Conservation (phyloP, 1,284 basidiomycete genomes). For the Erythrobasidium hasegawianum region DNA sequence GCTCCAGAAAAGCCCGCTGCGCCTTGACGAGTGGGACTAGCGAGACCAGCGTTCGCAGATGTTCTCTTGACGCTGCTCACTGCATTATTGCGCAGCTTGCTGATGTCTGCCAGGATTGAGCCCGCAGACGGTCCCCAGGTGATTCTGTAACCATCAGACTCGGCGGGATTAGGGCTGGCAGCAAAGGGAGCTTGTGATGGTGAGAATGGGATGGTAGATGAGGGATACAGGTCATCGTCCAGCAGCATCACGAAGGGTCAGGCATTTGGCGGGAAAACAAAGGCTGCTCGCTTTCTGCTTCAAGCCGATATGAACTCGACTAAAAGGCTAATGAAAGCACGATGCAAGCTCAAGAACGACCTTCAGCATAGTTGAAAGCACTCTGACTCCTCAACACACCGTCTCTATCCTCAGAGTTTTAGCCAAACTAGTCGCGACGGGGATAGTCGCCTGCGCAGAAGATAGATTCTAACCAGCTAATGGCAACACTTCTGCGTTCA, state of each 20-base stretch:
- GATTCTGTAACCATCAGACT: slow-evolving; percentile 23
- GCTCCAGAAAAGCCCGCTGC: neutral
- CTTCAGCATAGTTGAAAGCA: too few relatives aligned
- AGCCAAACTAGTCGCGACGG: too few relatives aligned
- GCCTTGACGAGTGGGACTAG: slow-evolving; percentile 20
- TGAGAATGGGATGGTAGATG: neutral
- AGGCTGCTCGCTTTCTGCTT: too few relatives aligned
- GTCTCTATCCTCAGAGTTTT: too few relatives aligned
- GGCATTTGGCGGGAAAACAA: neutral
- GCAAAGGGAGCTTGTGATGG: neutral
- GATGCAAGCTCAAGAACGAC: too few relatives aligned
- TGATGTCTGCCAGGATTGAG: slow-evolving; percentile 6
- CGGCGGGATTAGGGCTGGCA: neutral
- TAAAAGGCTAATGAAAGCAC: too few relatives aligned
- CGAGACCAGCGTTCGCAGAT: slow-evolving; percentile 18
- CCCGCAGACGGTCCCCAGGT: slow-evolving; percentile 29
- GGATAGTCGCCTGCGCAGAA: too few relatives aligned
- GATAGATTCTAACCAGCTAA: too few relatives aligned
- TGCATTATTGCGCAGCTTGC: neutral
- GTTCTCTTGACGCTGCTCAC: slow-evolving; percentile 23
- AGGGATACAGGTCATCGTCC: neutral
- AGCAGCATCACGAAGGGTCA: neutral
- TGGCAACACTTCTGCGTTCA: too few relatives aligned
- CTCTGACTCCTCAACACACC: too few relatives aligned
- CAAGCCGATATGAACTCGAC: too few relatives aligned